phyloP scores from a whole-genome alignment of 1,139 yeast species.

The Pichia norvegensis region DNA sequence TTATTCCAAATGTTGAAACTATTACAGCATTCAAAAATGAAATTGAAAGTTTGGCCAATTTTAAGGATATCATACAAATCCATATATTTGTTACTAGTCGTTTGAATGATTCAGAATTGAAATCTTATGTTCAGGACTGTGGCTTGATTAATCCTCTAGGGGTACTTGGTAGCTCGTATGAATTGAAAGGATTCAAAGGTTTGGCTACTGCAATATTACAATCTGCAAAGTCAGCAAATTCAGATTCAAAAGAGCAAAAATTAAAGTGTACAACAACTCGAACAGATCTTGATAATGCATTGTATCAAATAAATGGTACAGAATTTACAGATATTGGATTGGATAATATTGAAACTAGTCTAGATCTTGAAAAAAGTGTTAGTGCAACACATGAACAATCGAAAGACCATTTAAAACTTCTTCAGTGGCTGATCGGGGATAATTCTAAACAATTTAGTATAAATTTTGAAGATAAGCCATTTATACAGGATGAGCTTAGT shows the following conservation, averaged over 20 bases:
- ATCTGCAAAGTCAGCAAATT: not conserved
- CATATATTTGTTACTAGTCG: slow-evolving; percentile 24
- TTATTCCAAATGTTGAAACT: slow-evolving; percentile 28
- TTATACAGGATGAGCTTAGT: slow-evolving; percentile 18
- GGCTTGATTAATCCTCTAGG: slow-evolving; percentile 8
- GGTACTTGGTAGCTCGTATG: not conserved
- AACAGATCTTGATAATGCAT: not conserved
- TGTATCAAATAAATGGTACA: not conserved
- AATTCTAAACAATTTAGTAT: slow-evolving; percentile 17
- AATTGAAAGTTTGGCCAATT: slow-evolving; percentile 21
- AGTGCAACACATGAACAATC: slow-evolving; percentile 3
- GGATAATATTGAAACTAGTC: not conserved
- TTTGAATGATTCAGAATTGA: slow-evolving; percentile 16
- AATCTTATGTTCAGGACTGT: slow-evolving; percentile 1
- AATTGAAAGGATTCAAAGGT: slow-evolving; percentile 1
- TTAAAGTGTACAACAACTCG: not conserved
- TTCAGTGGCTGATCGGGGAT: slow-evolving; percentile 15
- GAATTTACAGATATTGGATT: not conserved
- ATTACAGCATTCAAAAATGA: slow-evolving; percentile 27
- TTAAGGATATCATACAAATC: slow-evolving; percentile 20
- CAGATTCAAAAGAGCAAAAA: not conserved
- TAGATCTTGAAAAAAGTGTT: not conserved
- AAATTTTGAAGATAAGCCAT: slow-evolving; percentile 22
- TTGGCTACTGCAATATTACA: not conserved
- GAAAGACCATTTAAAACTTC: slow-evolving; percentile 14